phyloP scores from a whole-genome alignment of 805 yeast genomes.

The Teunomyces gatunensis region DNA sequence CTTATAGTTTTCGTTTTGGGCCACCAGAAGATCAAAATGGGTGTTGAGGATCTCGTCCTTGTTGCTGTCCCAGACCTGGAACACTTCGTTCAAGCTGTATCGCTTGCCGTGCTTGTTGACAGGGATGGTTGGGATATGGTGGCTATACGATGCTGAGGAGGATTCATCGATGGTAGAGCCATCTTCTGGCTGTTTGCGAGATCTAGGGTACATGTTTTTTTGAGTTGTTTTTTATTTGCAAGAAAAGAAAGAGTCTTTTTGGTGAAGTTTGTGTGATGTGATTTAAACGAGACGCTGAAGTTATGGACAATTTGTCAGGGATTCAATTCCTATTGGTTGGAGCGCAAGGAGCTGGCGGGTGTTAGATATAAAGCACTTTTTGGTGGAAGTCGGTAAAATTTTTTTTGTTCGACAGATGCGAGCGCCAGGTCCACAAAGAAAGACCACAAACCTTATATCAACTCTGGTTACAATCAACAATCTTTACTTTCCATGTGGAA shows the following conservation, averaged over 20 bases:
- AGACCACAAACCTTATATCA: too few species aligned
- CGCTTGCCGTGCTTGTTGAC: constrained; percentile 40
- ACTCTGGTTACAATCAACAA: too few species aligned
- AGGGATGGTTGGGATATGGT: constrained; percentile 20
- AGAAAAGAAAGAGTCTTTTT: not conserved
- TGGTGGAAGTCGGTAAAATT: not conserved
- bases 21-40: constrained; percentile 10
- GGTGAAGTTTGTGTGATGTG: too few species aligned
- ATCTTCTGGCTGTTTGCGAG: constrained; percentile 2
- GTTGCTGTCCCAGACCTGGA: constrained; percentile 48
- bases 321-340: constrained; percentile 1
- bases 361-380: not conserved
- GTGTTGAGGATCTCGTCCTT: constrained; percentile 21
- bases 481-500: too few species aligned
- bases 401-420: constrained; percentile 5
- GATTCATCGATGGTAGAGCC: not conserved
- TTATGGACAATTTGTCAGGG: not conserved
- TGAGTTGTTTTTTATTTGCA: too few species aligned
- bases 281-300: not conserved
- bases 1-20: constrained; percentile 30
- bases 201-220: not conserved
- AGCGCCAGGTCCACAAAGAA: not conserved
- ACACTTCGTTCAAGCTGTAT: constrained; percentile 52
- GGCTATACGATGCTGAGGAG: not conserved
- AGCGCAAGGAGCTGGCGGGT: not conserved